Conservation (phyloP, 2,329 filamentous ascomycete genomes). For the Fusarium oligoseptatum region DNA sequence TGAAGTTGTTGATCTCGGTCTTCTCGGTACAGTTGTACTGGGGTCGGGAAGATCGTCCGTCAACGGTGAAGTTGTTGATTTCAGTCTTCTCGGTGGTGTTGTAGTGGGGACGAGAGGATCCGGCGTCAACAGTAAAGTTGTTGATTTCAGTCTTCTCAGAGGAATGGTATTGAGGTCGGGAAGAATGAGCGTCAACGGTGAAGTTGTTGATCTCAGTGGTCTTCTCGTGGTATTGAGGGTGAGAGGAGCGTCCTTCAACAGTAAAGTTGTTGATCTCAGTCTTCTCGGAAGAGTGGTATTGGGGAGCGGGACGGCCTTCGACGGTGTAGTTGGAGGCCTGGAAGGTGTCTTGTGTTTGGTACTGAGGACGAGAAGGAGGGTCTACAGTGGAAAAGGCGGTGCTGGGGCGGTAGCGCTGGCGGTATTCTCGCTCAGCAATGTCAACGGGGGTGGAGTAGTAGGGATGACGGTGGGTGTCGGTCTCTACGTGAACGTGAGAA, state of each 20-base stretch:
- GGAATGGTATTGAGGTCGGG: slow-evolving; percentile 20
- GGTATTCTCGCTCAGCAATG: slow-evolving; percentile 75
- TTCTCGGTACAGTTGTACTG: slow-evolving; percentile 30
- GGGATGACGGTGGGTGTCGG: slow-evolving; percentile 66
- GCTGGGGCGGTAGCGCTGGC: slow-evolving; percentile 69
- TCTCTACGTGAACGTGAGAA: slow-evolving; percentile 72
- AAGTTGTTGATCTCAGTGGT: slow-evolving; percentile 32
- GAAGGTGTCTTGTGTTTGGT: slow-evolving; percentile 42
- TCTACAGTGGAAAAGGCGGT: slow-evolving; percentile 53
- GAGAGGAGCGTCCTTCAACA: slow-evolving; percentile 43
- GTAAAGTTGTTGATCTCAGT: slow-evolving; percentile 48
- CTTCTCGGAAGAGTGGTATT: slow-evolving; percentile 40
- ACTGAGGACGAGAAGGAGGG: slow-evolving; percentile 50
- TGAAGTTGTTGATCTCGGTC: slow-evolving; percentile 48
- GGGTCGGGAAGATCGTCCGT: slow-evolving; percentile 30
- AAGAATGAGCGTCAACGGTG: slow-evolving; percentile 34
- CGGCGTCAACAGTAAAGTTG: slow-evolving; percentile 34
- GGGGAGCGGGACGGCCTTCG: slow-evolving; percentile 39
- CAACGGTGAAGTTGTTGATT: slow-evolving; percentile 36
- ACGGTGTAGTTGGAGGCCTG: slow-evolving; percentile 43
- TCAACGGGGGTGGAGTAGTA: slow-evolving; percentile 68
- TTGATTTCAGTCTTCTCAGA: slow-evolving; percentile 35
- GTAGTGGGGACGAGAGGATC: slow-evolving; percentile 27
- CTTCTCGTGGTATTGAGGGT: slow-evolving; percentile 30
- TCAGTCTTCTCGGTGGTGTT: slow-evolving; percentile 30